Conservation (phyloP, 768 basidiomycete genomes). For the Lactifluus pinguis region DNA sequence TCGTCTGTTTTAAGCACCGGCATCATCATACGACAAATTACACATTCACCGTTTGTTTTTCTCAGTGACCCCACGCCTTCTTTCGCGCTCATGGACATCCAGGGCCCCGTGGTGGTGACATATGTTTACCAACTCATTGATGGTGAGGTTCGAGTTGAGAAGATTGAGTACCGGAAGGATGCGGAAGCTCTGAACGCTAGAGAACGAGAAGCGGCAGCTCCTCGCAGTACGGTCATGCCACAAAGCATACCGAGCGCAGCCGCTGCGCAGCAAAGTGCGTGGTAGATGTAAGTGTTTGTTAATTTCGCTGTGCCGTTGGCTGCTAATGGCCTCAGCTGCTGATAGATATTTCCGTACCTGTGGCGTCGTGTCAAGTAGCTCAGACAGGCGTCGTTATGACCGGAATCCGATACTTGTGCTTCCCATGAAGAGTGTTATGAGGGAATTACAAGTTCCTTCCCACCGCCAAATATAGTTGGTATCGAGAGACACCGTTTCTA, state of each 20-base stretch:
- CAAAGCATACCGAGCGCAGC: slow-evolving; percentile 42
- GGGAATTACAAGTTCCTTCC: neutral
- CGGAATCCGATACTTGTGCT: neutral
- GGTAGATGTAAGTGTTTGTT: slow-evolving; percentile 20
- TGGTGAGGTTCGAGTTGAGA: slow-evolving; percentile 88
- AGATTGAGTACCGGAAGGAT: slow-evolving; percentile 77
- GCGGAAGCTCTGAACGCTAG: slow-evolving; percentile 30
- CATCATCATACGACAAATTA: neutral
- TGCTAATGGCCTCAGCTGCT: neutral
- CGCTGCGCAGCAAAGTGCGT: slow-evolving; percentile 27
- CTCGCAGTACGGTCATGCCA: slow-evolving; percentile 39
- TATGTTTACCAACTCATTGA: slow-evolving; percentile 95
- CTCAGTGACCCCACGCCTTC: slow-evolving; percentile 80
- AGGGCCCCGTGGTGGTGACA: slow-evolving; percentile 93
- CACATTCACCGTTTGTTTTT: neutral
- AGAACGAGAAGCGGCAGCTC: slow-evolving; percentile 26
- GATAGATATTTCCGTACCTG: neutral
- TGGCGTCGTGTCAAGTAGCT: neutral
- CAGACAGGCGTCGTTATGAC: neutral
- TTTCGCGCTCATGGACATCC: slow-evolving; percentile 96
- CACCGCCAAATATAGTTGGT: neutral
- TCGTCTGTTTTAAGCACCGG: neutral
- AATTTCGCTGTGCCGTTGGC: neutral
- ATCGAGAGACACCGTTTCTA: neutral
- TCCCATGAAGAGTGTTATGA: neutral